Evolutionary conservation across 345 rosid genomes (phyloP).

Genomic region (Diplotaxis tenuifolia): DNA sequence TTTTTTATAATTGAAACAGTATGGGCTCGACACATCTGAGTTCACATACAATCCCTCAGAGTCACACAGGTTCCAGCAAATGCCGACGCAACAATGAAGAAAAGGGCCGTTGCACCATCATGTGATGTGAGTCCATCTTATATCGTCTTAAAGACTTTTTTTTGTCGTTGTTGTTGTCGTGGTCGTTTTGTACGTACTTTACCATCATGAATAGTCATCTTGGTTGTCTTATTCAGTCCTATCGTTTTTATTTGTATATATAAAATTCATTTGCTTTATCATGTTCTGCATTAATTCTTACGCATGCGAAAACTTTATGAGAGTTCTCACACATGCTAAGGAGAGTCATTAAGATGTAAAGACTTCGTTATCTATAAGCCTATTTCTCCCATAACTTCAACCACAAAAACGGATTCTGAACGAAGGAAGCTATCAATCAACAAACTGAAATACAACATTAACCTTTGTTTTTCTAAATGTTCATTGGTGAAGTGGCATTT

Average conservation of each 20-base stretch:
- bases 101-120: slow-evolving; percentile 80
- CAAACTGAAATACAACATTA: background rate
- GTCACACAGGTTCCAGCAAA: slow-evolving; percentile 71
- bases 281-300: background rate
- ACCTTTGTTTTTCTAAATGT: background rate
- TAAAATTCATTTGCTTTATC: background rate
- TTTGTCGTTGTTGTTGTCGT: too few relatives aligned
- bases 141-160: background rate
- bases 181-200: slow-evolving; percentile 21
- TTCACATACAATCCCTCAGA: slow-evolving; percentile 91
- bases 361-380: background rate
- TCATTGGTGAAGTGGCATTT: background rate
- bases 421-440: background rate
- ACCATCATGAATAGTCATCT: slow-evolving; percentile 15
- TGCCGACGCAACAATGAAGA: slow-evolving; percentile 64
- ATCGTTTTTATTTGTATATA: slow-evolving; percentile 7
- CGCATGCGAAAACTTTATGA: background rate
- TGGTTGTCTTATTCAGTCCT: slow-evolving; percentile 5
- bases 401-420: background rate
- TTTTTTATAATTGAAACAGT: slow-evolving; percentile 53
- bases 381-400: background rate
- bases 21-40: slow-evolving; percentile 89
- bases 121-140: slow-evolving; percentile 49
- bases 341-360: background rate
- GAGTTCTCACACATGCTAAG: background rate